Base-by-base conservation (phyloP, 1,284 basidiomycete genomes). In the Rhodofomes roseus region DNA sequence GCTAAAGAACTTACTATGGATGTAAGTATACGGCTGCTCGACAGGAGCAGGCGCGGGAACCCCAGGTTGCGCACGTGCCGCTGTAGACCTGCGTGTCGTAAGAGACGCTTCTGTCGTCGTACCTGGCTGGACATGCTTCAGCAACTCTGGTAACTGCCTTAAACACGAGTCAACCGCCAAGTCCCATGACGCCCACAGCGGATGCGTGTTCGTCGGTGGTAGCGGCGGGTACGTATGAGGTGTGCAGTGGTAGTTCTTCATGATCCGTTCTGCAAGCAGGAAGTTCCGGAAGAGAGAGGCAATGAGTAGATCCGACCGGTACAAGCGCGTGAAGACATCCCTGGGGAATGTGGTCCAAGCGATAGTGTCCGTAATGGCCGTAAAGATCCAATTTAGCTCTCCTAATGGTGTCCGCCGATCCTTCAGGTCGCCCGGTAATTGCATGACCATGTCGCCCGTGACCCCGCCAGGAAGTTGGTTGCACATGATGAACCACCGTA, bases 351-450 rank as follows among this genome's bases (percentile, higher is more conserved):
- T 94, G 12, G 96, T 95, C 96, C 97, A 99, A 14, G 97, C 97
- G 64, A 99, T 98, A 8, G 96, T 98, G 75, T 99, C 96, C 18
- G 96, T 99, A 64, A 99, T 95, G 43, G 96, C 95, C 1, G 95
- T 98, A 76, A 99, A 98, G 67, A 99, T 98, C 96, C 97, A 99
- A 74, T 98, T 98, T 29, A 99, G 85, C 75, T 99, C 96, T 56
- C 96, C 96, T 1, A 99, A 81, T 0, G 96, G 96, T 2, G 97
- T 98, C 25, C 95, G 84, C 36, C 96, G 84, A 70, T 99, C 96
- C 74, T 98, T 98, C 62, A 99, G 83, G 68, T 98, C 95, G 4
- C 97, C 96, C 0, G 96, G 97, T 20, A 99, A 86, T 70, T 96
- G 92, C 84, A 95, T 89, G 40, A 97, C 92, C 89, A 96, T 93